Conservation (phyloP, 768 basidiomycete species). For the Wakefieldia striispora region DNA sequence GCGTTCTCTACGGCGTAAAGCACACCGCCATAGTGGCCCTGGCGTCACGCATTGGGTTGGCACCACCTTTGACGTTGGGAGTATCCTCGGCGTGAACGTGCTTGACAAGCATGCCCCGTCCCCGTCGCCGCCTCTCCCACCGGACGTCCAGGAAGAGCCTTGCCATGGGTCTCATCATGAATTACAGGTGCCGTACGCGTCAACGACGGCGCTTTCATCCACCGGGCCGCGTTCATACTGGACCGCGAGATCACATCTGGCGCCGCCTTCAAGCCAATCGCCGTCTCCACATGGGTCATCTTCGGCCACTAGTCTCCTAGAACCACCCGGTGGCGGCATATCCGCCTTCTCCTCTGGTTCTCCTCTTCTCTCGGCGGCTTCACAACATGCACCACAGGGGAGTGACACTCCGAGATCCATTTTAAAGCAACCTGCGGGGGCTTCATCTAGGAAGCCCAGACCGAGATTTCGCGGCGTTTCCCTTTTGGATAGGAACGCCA, state of each 20-base stretch:
- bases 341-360: slow-evolving; percentile 24
- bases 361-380: slow-evolving; percentile 17
- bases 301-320: slow-evolving; percentile 16
- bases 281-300: slow-evolving; percentile 4
- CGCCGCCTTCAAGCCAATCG: slow-evolving; percentile 9
- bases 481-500: slow-evolving; percentile 10
- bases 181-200: slow-evolving; percentile 9
- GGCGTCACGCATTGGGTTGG: slow-evolving; percentile 59
- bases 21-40: not conserved
- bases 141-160: slow-evolving; percentile 1
- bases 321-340: slow-evolving; percentile 6
- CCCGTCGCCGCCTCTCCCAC: not conserved
- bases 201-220: slow-evolving; percentile 22
- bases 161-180: slow-evolving; percentile 1
- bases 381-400: slow-evolving; percentile 8
- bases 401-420: slow-evolving; percentile 21
- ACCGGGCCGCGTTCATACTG: slow-evolving; percentile 21
- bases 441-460: slow-evolving; percentile 4
- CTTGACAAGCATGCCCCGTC: slow-evolving; percentile 32
- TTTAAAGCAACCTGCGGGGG: slow-evolving; percentile 17
- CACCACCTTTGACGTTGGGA: slow-evolving; percentile 73
- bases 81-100: slow-evolving; percentile 68
- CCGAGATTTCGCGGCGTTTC: slow-evolving; percentile 12
- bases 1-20: slow-evolving; percentile 35
- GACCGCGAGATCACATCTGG: slow-evolving; percentile 19